Evolutionary conservation across 2,329 filamentous ascomycete genomes (phyloP), one percentile per base, ranked within the genome.

Genomic region (Monilinia aucupariae): DNA sequence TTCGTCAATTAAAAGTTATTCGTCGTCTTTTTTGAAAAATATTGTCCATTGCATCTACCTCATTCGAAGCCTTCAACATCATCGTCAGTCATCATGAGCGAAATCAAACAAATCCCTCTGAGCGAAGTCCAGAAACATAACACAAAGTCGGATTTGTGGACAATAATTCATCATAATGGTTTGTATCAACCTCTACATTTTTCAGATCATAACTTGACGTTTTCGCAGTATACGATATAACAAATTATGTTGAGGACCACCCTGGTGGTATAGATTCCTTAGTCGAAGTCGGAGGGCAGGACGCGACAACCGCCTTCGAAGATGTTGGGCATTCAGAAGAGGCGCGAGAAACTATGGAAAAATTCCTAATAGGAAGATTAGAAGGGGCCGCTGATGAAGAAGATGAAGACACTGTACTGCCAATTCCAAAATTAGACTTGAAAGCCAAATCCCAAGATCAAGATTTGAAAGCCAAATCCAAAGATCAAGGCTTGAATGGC

Each of bases 231-330:
- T 86, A 85, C 68, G 76, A 87, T 71, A 75, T 85, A 13, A 80
- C 84, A 1, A 77, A 79, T 50, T 87, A 86, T 66, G 65, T 83
- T 1, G 74, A 80, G 30, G 83, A 87, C 63, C 85, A 87, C 65
- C 85, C 85, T 61, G 90, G 90, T 70, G 91, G 91, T 73, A 85
- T 88, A 71, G 89, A 92, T 72, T 84, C 92, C 64, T 79, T 94
- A 48, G 79, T 90, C 64, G 90, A 93, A 66, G 87, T 90, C 34
- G 90, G 82, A 69, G 91, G 91, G 63, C 86, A 87, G 69, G 90
- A 94, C 76, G 86, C 88, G 54, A 90, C 88, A 50, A 86, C 90
- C 73, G 88, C 85, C 49, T 94, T 92, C 71, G 90, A 94, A 77
- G 88, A 92, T 71, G 89, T 91, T 45, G 90, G 90, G 51, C 91